A percentile compares a stretch with the other conserved stretches of the same genome.
Conservation (phyloP, 257 asterid species). For the Ajuga chamaepitys region DNA sequence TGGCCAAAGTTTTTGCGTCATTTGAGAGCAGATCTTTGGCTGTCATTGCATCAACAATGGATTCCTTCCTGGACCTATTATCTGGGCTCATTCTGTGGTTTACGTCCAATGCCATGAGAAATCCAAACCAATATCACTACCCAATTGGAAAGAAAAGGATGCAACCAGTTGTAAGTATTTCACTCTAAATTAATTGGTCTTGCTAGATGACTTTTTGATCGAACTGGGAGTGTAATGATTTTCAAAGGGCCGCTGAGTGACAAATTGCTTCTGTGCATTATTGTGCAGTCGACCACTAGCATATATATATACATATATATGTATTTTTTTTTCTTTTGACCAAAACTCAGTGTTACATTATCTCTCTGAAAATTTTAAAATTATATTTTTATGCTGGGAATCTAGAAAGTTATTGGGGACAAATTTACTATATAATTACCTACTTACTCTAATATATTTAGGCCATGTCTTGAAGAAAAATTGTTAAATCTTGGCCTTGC, state of each 20-base stretch:
- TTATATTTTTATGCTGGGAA: neutral
- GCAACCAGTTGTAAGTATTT: constrained; percentile 83
- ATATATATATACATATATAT: too few relatives aligned
- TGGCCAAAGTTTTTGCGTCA: constrained; percentile 78
- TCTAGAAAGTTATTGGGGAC: neutral
- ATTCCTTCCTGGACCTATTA: constrained; percentile 76
- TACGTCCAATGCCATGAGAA: constrained; percentile 76
- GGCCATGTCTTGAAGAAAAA: neutral
- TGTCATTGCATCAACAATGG: constrained; percentile 88
- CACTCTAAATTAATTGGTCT: neutral
- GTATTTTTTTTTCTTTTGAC: neutral
- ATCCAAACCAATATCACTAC: constrained; percentile 68
- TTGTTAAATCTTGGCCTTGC: neutral
- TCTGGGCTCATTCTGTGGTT: constrained; percentile 93
- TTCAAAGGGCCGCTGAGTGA: neutral
- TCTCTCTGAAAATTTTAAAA: neutral
- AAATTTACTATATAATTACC: neutral
- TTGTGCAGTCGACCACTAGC: neutral
- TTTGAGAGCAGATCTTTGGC: constrained; percentile 84
- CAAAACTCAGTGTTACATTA: neutral
- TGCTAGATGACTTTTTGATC: neutral
- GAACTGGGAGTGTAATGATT: neutral
- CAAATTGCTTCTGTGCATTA: neutral
- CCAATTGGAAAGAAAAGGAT: constrained; percentile 91
- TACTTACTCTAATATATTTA: neutral